These are phyloP conservation scores for Arabidopsis hybrid DNA, from an alignment of 441 rosid genomes.

Conservation along the genomic window DNA sequence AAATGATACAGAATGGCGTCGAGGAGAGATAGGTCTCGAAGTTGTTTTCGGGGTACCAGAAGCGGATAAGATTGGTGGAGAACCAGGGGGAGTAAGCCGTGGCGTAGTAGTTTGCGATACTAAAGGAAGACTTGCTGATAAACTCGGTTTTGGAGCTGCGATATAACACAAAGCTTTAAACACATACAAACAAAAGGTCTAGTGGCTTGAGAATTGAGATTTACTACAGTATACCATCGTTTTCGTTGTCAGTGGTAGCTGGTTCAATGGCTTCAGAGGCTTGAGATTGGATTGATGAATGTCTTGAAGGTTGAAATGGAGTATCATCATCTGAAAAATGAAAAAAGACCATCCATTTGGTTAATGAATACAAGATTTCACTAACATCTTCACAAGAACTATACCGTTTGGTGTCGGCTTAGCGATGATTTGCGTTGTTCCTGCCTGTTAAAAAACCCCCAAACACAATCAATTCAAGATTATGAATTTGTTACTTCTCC, in stretches of 20 bases:
- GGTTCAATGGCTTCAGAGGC: conserved; percentile 61
- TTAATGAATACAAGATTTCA: conserved; percentile 2
- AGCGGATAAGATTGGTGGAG: conserved; percentile 85
- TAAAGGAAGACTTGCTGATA: conserved; percentile 51
- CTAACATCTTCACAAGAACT: neutral
- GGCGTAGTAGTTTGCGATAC: conserved; percentile 79
- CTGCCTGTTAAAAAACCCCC: conserved; percentile 52
- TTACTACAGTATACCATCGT: conserved; percentile 50
- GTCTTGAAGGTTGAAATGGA: conserved; percentile 50
- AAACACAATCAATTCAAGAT: conserved; percentile 2
- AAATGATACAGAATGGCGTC: conserved; percentile 76
- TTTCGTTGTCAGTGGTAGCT: conserved; percentile 49
- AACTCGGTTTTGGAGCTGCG: conserved; percentile 59
- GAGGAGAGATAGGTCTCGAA: conserved; percentile 76
- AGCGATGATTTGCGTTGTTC: conserved; percentile 63
- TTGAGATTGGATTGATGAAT: conserved; percentile 57
- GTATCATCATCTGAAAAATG: conserved; percentile 60
- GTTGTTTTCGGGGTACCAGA: conserved; percentile 73
- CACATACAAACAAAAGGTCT: neutral
- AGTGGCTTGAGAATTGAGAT: neutral
- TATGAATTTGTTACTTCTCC: neutral
- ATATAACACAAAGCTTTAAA: neutral
- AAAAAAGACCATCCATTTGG: neutral
- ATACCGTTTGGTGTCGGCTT: conserved; percentile 72
- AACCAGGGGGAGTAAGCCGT: conserved; percentile 77